Conservation (phyloP, 225 moss, liverwort and hornwort species). For the Asterella californica region DNA sequence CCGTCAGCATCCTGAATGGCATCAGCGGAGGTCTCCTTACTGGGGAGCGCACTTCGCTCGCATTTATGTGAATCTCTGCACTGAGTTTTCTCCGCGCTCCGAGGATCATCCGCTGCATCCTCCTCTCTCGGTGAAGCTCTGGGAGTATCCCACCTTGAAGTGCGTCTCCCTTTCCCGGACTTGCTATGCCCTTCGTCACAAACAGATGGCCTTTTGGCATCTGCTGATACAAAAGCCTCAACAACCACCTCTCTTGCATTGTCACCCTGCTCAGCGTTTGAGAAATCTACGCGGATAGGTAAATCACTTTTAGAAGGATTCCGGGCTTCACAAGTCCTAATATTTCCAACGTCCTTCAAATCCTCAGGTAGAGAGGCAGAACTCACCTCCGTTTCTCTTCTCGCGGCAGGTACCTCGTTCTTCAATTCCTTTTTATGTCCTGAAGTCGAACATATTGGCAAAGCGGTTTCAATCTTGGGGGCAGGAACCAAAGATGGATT, state of each 20-base stretch:
- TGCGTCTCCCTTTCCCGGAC: slow-evolving; percentile 5
- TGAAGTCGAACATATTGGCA: not conserved
- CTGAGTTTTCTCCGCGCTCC: not conserved
- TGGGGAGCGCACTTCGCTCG: not conserved
- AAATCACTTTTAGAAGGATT: not conserved
- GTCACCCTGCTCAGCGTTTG: not conserved
- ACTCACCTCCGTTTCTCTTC: too few species aligned
- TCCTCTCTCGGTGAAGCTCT: not conserved
- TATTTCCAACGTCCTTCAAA: not conserved
- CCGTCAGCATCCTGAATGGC: not conserved
- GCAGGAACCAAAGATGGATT: not conserved
- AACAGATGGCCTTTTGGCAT: not conserved
- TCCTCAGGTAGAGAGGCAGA: slow-evolving; percentile 1
- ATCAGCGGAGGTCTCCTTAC: not conserved
- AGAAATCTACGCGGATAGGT: not conserved
- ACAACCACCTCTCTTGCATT: not conserved
- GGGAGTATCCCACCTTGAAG: slow-evolving; percentile 18
- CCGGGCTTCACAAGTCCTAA: not conserved
- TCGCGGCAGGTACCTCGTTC: not conserved
- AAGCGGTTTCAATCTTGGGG: not conserved
- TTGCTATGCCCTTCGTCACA: slow-evolving; percentile 1
- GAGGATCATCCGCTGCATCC: not conserved
- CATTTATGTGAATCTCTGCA: not conserved
- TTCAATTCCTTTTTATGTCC: not conserved
- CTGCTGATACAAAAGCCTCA: not conserved